Percentiles rank a stretch among this genome's conserved stretches.
phyloP scores from a whole-genome alignment of 768 basidiomycete genomes.

The Leccinellum rugosiceps region DNA sequence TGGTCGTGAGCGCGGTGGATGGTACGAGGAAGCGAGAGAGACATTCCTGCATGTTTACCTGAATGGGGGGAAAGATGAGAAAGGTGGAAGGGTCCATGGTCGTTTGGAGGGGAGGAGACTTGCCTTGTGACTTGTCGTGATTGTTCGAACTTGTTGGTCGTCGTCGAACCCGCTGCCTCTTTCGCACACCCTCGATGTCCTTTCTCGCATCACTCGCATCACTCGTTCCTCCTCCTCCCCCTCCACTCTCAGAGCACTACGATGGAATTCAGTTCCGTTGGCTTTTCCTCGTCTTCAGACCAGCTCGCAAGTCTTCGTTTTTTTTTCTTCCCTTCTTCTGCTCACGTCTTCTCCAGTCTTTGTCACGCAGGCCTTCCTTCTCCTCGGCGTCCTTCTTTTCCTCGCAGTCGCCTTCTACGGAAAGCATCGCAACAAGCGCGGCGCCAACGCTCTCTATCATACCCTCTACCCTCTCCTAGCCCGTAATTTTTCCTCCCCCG shows the following conservation, averaged over 20 bases:
- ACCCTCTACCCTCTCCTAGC: slow-evolving; percentile 57
- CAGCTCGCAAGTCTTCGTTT: slow-evolving; percentile 51
- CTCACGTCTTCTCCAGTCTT: slow-evolving; percentile 44
- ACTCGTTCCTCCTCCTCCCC: slow-evolving; percentile 6
- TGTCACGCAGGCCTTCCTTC: slow-evolving; percentile 57
- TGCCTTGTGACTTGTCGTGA: slow-evolving; percentile 10
- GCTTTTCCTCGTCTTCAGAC: slow-evolving; percentile 77
- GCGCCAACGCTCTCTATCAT: slow-evolving; percentile 64
- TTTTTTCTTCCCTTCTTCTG: not conserved
- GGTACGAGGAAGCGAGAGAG: not conserved
- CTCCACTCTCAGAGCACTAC: slow-evolving; percentile 47
- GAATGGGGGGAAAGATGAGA: slow-evolving; percentile 21
- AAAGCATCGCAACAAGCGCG: slow-evolving; percentile 51
- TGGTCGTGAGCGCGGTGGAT: slow-evolving; percentile 1
- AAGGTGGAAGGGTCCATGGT: slow-evolving; percentile 27
- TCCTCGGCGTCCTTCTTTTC: slow-evolving; percentile 55
- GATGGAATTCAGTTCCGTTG: slow-evolving; percentile 72
- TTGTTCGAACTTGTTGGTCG: slow-evolving; percentile 12
- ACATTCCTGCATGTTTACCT: slow-evolving; percentile 33
- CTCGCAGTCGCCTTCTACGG: slow-evolving; percentile 58
- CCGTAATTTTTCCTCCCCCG: slow-evolving; percentile 73
- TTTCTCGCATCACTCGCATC: slow-evolving; percentile 9
- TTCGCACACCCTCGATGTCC: slow-evolving; percentile 5
- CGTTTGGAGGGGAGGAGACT: slow-evolving; percentile 7
- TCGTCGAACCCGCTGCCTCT: not conserved